phyloP scores from a whole-genome alignment of 805 yeast species.

The Ogataea ramenticola region DNA sequence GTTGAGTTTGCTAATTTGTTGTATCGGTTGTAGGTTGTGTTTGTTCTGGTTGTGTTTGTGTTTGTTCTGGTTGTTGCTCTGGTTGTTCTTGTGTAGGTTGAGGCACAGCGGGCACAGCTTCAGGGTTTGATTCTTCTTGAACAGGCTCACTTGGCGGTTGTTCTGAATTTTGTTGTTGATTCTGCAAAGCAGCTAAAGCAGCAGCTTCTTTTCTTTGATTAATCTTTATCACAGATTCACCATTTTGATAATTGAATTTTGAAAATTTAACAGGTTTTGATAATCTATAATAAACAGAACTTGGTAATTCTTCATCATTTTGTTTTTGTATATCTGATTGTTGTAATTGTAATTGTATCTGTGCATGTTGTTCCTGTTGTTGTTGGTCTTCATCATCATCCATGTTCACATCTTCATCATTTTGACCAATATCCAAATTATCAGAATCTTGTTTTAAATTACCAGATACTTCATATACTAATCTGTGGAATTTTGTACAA shows the following conservation, averaged over 20 bases:
- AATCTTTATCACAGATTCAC: background rate
- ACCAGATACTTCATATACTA: conserved; percentile 20
- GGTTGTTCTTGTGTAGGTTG: too few species aligned
- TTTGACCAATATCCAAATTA: background rate
- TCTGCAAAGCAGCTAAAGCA: background rate
- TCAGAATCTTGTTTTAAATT: conserved; percentile 3
- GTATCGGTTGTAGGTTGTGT: too few species aligned
- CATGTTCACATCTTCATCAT: conserved; percentile 5
- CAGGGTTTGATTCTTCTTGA: too few species aligned
- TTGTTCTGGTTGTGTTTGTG: too few species aligned
- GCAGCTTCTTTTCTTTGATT: background rate
- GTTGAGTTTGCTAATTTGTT: too few species aligned
- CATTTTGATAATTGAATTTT: conserved; percentile 9
- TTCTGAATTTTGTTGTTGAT: too few species aligned
- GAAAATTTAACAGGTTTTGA: conserved; percentile 7
- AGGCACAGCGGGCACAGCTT: too few species aligned
- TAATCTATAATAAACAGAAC: conserved; percentile 10
- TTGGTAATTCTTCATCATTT: conserved; percentile 4
- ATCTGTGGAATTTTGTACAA: conserved; percentile 9
- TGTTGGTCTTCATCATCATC: conserved; percentile 5
- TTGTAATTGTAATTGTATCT: background rate
- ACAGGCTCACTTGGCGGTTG: too few species aligned
- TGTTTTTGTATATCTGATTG: background rate
- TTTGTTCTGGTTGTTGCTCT: too few species aligned
- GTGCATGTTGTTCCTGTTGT: background rate